Evolutionary conservation across 305 asterid genomes (phyloP).

Genomic region (Fraxinus ornus): DNA sequence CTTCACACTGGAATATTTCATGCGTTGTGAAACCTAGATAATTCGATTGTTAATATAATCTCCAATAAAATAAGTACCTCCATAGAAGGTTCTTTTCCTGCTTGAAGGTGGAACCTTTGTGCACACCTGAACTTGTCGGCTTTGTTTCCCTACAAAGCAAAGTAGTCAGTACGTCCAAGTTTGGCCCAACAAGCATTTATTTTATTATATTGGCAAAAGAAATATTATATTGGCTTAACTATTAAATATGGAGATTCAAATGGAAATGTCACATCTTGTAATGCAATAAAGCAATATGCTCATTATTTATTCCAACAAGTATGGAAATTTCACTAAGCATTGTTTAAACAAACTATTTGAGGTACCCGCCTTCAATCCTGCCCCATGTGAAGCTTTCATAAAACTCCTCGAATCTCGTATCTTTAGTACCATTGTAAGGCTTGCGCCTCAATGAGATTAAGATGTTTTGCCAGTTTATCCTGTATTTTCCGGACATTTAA

Average conservation of each 20-base stretch:
- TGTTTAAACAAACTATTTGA: background rate
- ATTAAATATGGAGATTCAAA: slow-evolving; percentile 3
- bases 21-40: background rate
- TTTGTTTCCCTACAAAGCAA: slow-evolving; percentile 56
- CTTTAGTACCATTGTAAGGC: background rate
- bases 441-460: background rate
- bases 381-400: background rate
- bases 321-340: background rate
- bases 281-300: background rate
- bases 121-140: slow-evolving; percentile 79
- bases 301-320: background rate
- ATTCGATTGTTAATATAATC: background rate
- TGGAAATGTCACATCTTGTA: background rate
- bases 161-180: slow-evolving; percentile 9
- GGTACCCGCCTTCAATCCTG: background rate
- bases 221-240: background rate
- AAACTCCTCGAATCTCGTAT: background rate
- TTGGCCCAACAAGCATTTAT: background rate
- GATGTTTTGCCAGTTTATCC: background rate
- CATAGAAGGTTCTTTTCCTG: slow-evolving; percentile 63
- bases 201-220: background rate
- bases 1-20: slow-evolving; percentile 15
- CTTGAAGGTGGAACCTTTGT: slow-evolving; percentile 85
- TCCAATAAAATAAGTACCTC: slow-evolving; percentile 46
- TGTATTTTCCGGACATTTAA: background rate